Base-by-base conservation (phyloP, 176 grass and related monocot genomes). In the Lolium rigidum region DNA sequence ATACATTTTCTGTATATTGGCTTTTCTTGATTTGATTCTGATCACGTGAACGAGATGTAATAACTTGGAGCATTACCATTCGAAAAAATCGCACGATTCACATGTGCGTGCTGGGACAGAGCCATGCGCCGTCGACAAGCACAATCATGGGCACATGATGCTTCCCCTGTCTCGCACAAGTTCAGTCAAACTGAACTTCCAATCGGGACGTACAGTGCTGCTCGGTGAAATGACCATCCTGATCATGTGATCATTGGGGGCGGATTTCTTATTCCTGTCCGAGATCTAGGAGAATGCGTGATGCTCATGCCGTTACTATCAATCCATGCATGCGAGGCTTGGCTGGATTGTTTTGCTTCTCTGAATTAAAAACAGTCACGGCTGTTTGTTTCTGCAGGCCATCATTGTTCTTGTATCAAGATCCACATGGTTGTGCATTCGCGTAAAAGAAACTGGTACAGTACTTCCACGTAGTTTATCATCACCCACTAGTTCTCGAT, bases 221-320 rank as follows among this genome's bases (percentile, higher is more conserved):
- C 5, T 52, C 1, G 50, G 35, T 48, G 66, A 4, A 22, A 25
- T 9, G 57, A 15, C 24, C 44, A 12, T 7, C 52, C 75, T 65
- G 75, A 89, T 81, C 59, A 64, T 79, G 63, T 73, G 74, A 89
- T 80, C 58, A 64, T 83, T 74, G 80, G 9, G 50, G 49, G 17
- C 35, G 77, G 59, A 64, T 83, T 50, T 47, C 46, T 65, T 65
- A 66, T 39, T 65, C 56, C 17, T 79, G 84, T 79, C 84, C 65
- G 10, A 72, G 74, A 83, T 87, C 24, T 22, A 39, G 74, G 65
- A 83, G 84, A 82, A 51, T 70, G 58, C 62, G 52, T 66, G 60
- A 56, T 76, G 58, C 77, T 70, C 70, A 47, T 9, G 9, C 41
- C 59, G 77, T 25, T 50, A 10, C 50, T 64, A 35, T 35, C 31